Conservation (phyloP, 106 monocot genomes). For the Dendrobium chrysotoxum region DNA sequence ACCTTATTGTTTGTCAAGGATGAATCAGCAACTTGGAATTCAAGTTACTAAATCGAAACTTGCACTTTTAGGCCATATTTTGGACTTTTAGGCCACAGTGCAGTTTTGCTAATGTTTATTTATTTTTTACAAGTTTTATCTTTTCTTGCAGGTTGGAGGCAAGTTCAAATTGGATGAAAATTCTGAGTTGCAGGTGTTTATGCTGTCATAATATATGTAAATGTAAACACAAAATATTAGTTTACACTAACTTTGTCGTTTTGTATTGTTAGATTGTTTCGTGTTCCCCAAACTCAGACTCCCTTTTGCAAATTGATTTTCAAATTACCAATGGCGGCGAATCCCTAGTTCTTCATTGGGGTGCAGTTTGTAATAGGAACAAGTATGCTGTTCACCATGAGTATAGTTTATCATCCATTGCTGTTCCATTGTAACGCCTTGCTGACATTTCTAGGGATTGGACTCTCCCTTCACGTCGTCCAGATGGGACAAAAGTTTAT, state of each 20-base stretch:
- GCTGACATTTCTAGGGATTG: conserved; percentile 44
- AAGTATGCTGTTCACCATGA: conserved; percentile 33
- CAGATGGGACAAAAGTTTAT: conserved; percentile 75
- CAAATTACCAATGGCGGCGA: conserved; percentile 42
- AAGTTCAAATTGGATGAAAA: conserved; percentile 62
- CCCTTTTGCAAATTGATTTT: conserved; percentile 37
- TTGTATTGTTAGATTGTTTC: conserved; percentile 26
- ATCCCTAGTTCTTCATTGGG: conserved; percentile 85
- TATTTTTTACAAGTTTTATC: conserved; percentile 5
- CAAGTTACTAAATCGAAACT: too few species aligned
- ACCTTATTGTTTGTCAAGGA: too few species aligned
- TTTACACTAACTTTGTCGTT: background rate
- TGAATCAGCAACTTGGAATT: too few species aligned
- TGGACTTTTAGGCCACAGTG: too few species aligned
- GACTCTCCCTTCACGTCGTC: conserved; percentile 56
- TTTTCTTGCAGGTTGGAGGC: conserved; percentile 34
- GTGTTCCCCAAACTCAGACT: conserved; percentile 20
- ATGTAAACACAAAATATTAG: background rate
- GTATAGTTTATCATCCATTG: conserved; percentile 5
- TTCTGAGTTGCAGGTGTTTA: conserved; percentile 70
- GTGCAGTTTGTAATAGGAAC: conserved; percentile 35
- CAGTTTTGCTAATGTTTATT: background rate
- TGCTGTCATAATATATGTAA: background rate
- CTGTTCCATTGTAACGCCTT: background rate
- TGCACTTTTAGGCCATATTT: too few species aligned